Conservation (phyloP, 2,329 filamentous ascomycete genomes). For the Aspergillus quadrilineatus region DNA sequence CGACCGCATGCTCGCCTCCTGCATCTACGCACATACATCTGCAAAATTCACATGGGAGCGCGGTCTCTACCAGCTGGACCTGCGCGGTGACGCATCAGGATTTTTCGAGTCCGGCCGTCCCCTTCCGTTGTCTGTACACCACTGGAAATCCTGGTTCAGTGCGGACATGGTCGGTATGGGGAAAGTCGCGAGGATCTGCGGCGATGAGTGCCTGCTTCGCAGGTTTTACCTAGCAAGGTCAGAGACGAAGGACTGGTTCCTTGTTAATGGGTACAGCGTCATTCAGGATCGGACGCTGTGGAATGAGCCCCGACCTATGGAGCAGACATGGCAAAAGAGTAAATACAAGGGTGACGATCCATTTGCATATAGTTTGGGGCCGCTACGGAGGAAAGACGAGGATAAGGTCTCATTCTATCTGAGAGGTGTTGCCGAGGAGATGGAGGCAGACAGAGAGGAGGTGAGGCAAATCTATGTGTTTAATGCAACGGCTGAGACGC, state of each 20-base stretch:
- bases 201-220: slow-evolving; percentile 17
- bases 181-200: slow-evolving; percentile 15
- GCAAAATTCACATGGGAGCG: slow-evolving; percentile 52
- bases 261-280: slow-evolving; percentile 58
- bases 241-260: slow-evolving; percentile 17
- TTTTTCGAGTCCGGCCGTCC: slow-evolving; percentile 56
- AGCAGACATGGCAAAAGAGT: slow-evolving; percentile 52
- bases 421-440: slow-evolving; percentile 28
- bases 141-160: slow-evolving; percentile 22
- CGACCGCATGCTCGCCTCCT: slow-evolving; percentile 55
- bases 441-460: slow-evolving; percentile 30
- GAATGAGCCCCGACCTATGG: slow-evolving; percentile 44
- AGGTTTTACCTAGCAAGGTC: slow-evolving; percentile 15
- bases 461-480: slow-evolving; percentile 55
- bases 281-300: slow-evolving; percentile 45
- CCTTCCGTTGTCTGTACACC: slow-evolving; percentile 39
- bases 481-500: slow-evolving; percentile 14
- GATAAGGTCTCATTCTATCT: slow-evolving; percentile 54
- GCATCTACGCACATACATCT: slow-evolving; percentile 52
- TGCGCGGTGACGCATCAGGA: slow-evolving; percentile 52
- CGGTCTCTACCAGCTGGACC: slow-evolving; percentile 56
- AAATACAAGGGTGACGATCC: slow-evolving; percentile 36
- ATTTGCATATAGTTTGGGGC: slow-evolving; percentile 53
- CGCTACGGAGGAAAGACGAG: slow-evolving; percentile 39
- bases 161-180: slow-evolving; percentile 18